Base-by-base conservation (phyloP, 176 grass and related monocot genomes). In the Oryza nivara region DNA sequence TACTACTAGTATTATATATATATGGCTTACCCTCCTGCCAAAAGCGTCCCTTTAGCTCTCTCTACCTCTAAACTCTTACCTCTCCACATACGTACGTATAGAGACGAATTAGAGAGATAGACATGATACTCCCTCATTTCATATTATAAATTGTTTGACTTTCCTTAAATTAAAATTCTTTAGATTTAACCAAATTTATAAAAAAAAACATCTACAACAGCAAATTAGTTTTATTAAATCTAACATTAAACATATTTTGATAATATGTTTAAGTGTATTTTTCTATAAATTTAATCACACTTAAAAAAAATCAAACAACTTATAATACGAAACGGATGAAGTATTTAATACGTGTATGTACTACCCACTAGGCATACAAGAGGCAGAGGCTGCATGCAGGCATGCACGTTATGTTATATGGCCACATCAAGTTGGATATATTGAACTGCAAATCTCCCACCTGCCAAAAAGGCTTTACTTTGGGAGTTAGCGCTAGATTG, bases 341-440 rank as follows among this genome's bases (percentile, higher is more conserved):
- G 30, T 32, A 89, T 84, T 80, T 64, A 85, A 76, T 76, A 77
- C 76, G 4, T 17, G 16, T 26, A 70, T 22, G n/a, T 26, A 75
- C 56, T 60, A 65, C 34, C 44, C 72, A 66, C 2, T 69, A 12
- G 85, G 38, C 64, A 76, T 69, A 72, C 85, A 87, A 81, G 70
- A 86, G 34, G 20, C 8, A 63, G 15, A 4, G 19, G 58, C 58
- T 63, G 46, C 15, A 34, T 32, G 44, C 83, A 83, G 67, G 68
- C 68, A 73, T n/a, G 74, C 67, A 89, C 78, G 78, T 72, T 89
- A 40, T 41, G 40, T 41, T 41, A 44, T 44, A 82, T 20, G 43
- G 64, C 66, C 11, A 17, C 54, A 36, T 22, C 85, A 87, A 87
- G 17, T 81, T 75, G 85, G n/a, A 67, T 60, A 30, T 35, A n/a